Percentiles rank a stretch among this genome's conserved stretches.
phyloP scores from a whole-genome alignment of 257 asterid species.

The Agastache rugosa region DNA sequence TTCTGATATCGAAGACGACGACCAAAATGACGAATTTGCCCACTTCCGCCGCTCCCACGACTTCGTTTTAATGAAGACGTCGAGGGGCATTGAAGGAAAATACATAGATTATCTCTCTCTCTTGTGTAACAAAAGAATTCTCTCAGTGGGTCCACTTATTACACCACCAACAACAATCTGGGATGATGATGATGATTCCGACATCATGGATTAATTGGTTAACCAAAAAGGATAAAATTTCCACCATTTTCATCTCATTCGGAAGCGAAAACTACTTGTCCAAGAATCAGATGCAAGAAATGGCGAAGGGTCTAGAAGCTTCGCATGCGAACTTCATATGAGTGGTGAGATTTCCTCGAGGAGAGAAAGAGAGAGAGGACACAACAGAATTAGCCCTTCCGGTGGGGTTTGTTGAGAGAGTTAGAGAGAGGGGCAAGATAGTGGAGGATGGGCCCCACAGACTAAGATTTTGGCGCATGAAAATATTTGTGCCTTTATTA shows the following conservation, averaged over 20 bases:
- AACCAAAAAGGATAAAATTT: constrained; percentile 31
- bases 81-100: constrained; percentile 17
- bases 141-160: constrained; percentile 8
- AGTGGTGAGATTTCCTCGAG: constrained; percentile 47
- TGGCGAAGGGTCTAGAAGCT: constrained; percentile 50
- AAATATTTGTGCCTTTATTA: constrained; percentile 29
- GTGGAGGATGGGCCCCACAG: constrained; percentile 58
- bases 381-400: constrained; percentile 34
- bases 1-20: not conserved
- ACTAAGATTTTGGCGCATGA: constrained; percentile 39
- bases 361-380: constrained; percentile 13
- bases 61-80: constrained; percentile 18
- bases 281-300: constrained; percentile 39
- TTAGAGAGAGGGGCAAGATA: constrained; percentile 45
- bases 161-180: not conserved
- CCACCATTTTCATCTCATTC: constrained; percentile 51
- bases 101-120: constrained; percentile 20
- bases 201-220: constrained; percentile 50
- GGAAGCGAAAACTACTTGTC: constrained; percentile 56
- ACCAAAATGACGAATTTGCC: not conserved
- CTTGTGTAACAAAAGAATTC: not conserved
- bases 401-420: constrained; percentile 47
- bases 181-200: constrained; percentile 11
- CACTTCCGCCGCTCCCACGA: constrained; percentile 18
- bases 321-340: constrained; percentile 50